Base-by-base conservation (phyloP, 129 eudicot species). In the Pittosporum tobira region DNA sequence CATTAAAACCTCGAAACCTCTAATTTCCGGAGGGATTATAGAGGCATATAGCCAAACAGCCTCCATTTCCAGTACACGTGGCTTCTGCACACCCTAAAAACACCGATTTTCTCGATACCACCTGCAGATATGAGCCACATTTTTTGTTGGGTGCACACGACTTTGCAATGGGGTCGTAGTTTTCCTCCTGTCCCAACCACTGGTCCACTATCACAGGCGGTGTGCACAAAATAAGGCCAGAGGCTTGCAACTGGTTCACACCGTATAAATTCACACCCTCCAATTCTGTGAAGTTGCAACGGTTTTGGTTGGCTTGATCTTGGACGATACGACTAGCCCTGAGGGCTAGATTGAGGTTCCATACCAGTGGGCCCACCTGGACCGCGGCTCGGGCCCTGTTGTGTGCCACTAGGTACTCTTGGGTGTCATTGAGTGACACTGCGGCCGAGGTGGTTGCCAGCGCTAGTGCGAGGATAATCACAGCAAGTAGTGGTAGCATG, bases 51-150 rank as follows among this genome's bases (percentile, higher is more conserved):
- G 63, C 29, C 31, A 59, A 36, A 59, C 31, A 59, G 2, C 63
- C 63, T 22, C 31, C 18, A 59, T 3, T 36, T 36, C 29, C 30
- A 38, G 0, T 42, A 25, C 63, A 59, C n/a, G 31, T 0, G 40
- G 28, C 63, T 37, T 59, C 20, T 59, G 49, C 63, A 38, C 63
- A 59, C 34, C 63, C 63, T 25, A 59, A 59, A 14, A 36, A 14
- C 21, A 38, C 20, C 2, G 63, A 10, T 20, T 59, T 59, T 10
- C 19, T 59, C 34, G 31, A 45, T 20, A 60, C 52, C 2, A 42
- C 51, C 51, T 43, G 51, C 16, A 44, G 31, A 48, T 43, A 60
- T 14, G 51, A 22, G 8, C 65, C 16, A 30, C 51, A 44, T 7
- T 43, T 23, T 27, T 42, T 2, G 14, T 43, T 27, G 7, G 53